Conservation (phyloP, 2,329 filamentous ascomycete species). For the Exophiala sideris region DNA sequence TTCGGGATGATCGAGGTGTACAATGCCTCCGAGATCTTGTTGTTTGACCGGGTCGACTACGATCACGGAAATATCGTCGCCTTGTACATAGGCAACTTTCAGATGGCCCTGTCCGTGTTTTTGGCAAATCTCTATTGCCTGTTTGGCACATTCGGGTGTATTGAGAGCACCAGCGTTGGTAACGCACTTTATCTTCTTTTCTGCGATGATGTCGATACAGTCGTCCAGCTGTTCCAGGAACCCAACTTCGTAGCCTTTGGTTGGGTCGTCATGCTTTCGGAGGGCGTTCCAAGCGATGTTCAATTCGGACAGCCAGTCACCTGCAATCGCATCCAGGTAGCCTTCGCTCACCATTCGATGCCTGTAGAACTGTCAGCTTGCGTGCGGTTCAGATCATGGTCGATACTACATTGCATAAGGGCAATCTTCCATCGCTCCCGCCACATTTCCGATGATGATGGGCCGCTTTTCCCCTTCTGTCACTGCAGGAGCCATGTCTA, state of each 20-base stretch:
- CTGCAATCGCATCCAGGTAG: neutral
- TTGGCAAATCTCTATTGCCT: neutral
- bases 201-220: conserved; percentile 1
- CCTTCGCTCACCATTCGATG: neutral
- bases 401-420: conserved; percentile 9
- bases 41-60: neutral
- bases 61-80: conserved; percentile 6
- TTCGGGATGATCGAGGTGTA: conserved; percentile 4
- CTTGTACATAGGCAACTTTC: neutral
- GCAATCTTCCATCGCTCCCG: conserved; percentile 7
- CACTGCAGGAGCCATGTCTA: conserved; percentile 2
- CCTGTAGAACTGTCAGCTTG: neutral
- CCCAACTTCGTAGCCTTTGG: conserved; percentile 1
- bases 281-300: conserved; percentile 4
- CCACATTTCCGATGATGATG: conserved; percentile 8
- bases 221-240: conserved; percentile 3
- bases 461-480: conserved; percentile 1
- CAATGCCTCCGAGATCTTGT: neutral
- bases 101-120: neutral
- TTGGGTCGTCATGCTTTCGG: conserved; percentile 1
- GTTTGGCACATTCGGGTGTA: neutral
- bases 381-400: neutral
- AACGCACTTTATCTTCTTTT: neutral
- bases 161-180: neutral
- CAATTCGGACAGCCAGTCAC: no score